phyloP scores from a whole-genome alignment of 345 rosid genomes.

The Arabidopsis suecica region DNA sequence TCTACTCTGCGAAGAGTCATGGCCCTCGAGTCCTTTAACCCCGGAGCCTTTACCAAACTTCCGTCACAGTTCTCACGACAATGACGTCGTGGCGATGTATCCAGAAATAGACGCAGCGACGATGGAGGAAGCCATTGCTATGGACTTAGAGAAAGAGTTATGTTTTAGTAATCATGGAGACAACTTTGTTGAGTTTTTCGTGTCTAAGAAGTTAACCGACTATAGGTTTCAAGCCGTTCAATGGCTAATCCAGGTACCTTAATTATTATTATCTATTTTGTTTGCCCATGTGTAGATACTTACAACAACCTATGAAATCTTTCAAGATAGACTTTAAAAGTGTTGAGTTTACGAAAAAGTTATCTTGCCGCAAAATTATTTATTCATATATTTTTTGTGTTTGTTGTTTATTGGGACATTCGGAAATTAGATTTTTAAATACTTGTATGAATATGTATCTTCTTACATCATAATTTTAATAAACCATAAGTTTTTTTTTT shows the following conservation, averaged over 20 bases:
- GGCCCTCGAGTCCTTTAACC: slow-evolving; percentile 30
- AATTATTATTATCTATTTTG: background rate
- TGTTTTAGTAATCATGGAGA: slow-evolving; percentile 32
- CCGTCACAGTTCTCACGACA: background rate
- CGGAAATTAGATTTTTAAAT: too few species aligned
- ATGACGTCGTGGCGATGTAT: slow-evolving; percentile 1
- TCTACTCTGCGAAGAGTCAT: slow-evolving; percentile 43
- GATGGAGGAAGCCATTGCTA: slow-evolving; percentile 33
- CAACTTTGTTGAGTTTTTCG: slow-evolving; percentile 32
- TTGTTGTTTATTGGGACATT: too few species aligned
- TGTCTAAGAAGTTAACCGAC: slow-evolving; percentile 28
- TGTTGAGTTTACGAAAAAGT: background rate
- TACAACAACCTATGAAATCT: background rate
- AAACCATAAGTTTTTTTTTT: background rate
- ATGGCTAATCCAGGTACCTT: slow-evolving; percentile 40
- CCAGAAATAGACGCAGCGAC: slow-evolving; percentile 13
- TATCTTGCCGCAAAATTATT: background rate
- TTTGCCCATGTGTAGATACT: background rate
- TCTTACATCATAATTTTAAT: background rate
- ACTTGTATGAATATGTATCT: too few species aligned
- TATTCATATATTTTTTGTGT: background rate
- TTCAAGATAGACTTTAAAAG: background rate
- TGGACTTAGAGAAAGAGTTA: slow-evolving; percentile 41
- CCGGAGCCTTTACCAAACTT: slow-evolving; percentile 30
- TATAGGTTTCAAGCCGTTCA: slow-evolving; percentile 34